Evolutionary conservation across 345 rosid species (phyloP).

Genomic region (Sapria himalayana): DNA sequence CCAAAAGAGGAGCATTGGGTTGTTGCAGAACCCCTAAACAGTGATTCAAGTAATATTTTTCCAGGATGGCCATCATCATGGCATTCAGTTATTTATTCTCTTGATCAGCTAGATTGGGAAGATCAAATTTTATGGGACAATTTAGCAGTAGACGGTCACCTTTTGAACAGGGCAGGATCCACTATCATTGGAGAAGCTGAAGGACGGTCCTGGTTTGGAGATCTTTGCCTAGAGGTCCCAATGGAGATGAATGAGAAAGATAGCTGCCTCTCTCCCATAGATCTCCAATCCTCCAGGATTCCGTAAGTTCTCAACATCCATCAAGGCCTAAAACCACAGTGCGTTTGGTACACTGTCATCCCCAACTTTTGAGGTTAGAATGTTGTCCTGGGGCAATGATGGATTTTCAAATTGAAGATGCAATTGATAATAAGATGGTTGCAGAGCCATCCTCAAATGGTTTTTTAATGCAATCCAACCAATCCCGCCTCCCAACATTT

Average conservation of each 20-base stretch:
- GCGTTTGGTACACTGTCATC: too few species aligned
- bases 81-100: conserved; percentile 31
- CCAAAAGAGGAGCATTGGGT: conserved; percentile 21
- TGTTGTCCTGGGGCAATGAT: conserved; percentile 26
- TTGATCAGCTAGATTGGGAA: conserved; percentile 94
- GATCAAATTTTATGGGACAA: conserved; percentile 60
- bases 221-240: conserved; percentile 13
- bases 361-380: conserved; percentile 78
- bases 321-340: conserved; percentile 8
- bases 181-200: conserved; percentile 18
- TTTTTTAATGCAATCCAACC: conserved; percentile 26
- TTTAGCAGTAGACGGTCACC: conserved; percentile 28
- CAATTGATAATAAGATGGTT: conserved; percentile 8
- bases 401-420: conserved; percentile 11
- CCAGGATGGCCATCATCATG: conserved; percentile 29
- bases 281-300: conserved; percentile 28
- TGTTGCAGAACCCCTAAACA: conserved; percentile 51
- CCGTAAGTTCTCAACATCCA: conserved; percentile 26
- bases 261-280: conserved; percentile 11
- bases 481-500: conserved; percentile 31
- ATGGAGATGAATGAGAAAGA: conserved; percentile 16
- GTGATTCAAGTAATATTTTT: conserved; percentile 21
- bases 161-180: too few species aligned
- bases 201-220: conserved; percentile 13
- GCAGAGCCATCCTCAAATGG: conserved; percentile 19